Evolutionary conservation across 495 filamentous ascomycete genomes (phyloP).

Genomic region (Aspergillus mulundensis): DNA sequence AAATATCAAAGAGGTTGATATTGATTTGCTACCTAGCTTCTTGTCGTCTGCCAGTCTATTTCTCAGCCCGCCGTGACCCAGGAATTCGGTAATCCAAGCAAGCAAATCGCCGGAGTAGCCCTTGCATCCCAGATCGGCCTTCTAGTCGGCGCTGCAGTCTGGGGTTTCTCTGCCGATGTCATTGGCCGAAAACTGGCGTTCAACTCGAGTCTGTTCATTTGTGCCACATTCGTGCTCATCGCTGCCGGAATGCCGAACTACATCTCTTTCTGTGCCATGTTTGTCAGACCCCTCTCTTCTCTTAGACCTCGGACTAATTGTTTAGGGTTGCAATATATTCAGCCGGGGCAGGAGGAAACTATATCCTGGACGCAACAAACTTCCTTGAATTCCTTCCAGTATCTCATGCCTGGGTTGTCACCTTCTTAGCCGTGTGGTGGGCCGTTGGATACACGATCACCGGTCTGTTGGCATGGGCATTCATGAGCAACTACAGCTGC

Average conservation of each 20-base stretch:
- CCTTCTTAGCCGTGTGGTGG: constrained; percentile 36
- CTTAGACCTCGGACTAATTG: not conserved
- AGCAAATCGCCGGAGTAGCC: constrained; percentile 25
- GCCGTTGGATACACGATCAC: constrained; percentile 34
- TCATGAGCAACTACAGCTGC: constrained; percentile 37
- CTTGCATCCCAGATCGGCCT: constrained; percentile 32
- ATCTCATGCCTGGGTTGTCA: constrained; percentile 31
- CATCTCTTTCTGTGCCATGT: constrained; percentile 30
- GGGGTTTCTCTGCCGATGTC: constrained; percentile 40
- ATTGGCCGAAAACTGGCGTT: constrained; percentile 40
- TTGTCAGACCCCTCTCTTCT: constrained; percentile 1
- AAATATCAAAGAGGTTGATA: not conserved
- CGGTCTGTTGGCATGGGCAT: constrained; percentile 40
- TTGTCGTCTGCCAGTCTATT: constrained; percentile 35
- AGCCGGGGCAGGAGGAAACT: constrained; percentile 32
- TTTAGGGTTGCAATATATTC: constrained; percentile 36
- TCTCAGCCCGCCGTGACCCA: constrained; percentile 29
- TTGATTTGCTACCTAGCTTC: constrained; percentile 24
- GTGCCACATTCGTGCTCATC: constrained; percentile 26
- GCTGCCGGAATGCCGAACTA: constrained; percentile 29
- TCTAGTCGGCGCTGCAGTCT: constrained; percentile 34
- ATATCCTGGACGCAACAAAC: constrained; percentile 34
- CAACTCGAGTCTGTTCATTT: constrained; percentile 36
- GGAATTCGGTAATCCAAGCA: constrained; percentile 27
- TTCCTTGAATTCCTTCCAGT: constrained; percentile 32